These are phyloP conservation scores for Cryptococcus depauperatus DNA, from an alignment of 1,284 basidiomycete species.

Conservation along the genomic window DNA sequence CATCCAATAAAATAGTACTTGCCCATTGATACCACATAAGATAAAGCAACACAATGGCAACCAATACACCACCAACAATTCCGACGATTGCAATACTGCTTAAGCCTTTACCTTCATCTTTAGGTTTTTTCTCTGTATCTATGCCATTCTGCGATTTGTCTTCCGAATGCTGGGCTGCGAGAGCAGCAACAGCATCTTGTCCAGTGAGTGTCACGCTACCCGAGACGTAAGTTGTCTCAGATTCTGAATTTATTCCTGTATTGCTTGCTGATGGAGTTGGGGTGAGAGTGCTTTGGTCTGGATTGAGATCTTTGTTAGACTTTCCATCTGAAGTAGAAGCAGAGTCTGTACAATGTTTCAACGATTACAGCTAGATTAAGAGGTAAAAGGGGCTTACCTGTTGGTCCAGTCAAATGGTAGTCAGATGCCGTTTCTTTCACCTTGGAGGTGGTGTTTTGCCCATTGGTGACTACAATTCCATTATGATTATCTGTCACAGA, in stretches of 20 bases:
- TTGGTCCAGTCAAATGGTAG: too few species aligned
- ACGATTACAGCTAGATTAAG: too few species aligned
- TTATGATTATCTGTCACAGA: too few species aligned
- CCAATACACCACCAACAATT: slow-evolving; percentile 14
- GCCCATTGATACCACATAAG: slow-evolving; percentile 15
- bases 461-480: too few species aligned
- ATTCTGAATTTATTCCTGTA: background rate
- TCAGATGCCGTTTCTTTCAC: too few species aligned
- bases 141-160: background rate
- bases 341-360: too few species aligned
- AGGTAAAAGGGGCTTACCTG: too few species aligned
- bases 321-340: too few species aligned
- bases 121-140: slow-evolving; percentile 35
- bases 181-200: slow-evolving; percentile 3
- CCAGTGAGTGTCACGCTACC: slow-evolving; percentile 3
- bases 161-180: background rate
- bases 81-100: slow-evolving; percentile 26
- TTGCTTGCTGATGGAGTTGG: background rate
- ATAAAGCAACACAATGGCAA: slow-evolving; percentile 8
- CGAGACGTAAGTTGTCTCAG: background rate
- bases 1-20: background rate
- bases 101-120: slow-evolving; percentile 37
- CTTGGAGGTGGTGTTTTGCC: too few species aligned
- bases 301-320: too few species aligned
- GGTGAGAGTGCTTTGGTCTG: background rate